Evolutionary conservation across 2,329 filamentous ascomycete genomes (phyloP).

Genomic region (Teratosphaeria pseudoeucalypti): DNA sequence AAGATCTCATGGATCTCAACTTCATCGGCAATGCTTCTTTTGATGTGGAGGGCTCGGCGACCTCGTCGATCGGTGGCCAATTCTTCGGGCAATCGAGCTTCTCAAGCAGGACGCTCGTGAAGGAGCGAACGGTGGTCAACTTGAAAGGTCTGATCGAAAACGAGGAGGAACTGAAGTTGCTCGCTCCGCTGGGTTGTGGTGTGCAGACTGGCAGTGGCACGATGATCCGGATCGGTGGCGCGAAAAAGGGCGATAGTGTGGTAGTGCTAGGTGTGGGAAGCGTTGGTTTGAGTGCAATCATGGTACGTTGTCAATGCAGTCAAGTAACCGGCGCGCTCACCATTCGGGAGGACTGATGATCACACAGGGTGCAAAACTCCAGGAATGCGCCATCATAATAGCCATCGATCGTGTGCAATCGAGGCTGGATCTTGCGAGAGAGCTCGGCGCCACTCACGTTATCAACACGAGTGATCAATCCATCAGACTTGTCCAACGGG

Average conservation of each 20-base stretch:
- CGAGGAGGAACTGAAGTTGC: conserved; percentile 16
- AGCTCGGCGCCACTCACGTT: conserved; percentile 30
- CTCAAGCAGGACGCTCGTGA: conserved; percentile 13
- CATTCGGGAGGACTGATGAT: neutral
- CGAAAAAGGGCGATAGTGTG: conserved; percentile 12
- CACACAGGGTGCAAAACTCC: conserved; percentile 9
- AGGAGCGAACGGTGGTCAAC: conserved; percentile 14
- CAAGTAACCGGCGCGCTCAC: neutral
- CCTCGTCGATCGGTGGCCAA: conserved; percentile 9
- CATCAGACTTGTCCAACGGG: neutral
- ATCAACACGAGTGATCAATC: conserved; percentile 18
- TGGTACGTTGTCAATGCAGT: conserved; percentile 11
- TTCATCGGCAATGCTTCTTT: neutral
- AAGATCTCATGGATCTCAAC: neutral
- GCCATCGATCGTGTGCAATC: conserved; percentile 26
- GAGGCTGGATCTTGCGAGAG: conserved; percentile 27
- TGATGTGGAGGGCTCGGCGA: neutral
- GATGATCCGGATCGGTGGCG: conserved; percentile 15
- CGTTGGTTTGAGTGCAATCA: conserved; percentile 27
- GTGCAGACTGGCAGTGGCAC: conserved; percentile 19
- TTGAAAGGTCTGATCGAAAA: conserved; percentile 11
- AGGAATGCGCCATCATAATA: conserved; percentile 26
- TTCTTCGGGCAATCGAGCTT: conserved; percentile 21
- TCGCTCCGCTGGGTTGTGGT: conserved; percentile 17
- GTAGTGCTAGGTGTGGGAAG: conserved; percentile 17